A percentile compares a stretch with the other conserved stretches of the same genome.
Evolutionary conservation across 208 protist genomes (phyloP).

Genomic region (Herpetomonas samuelpessoai): DNA sequence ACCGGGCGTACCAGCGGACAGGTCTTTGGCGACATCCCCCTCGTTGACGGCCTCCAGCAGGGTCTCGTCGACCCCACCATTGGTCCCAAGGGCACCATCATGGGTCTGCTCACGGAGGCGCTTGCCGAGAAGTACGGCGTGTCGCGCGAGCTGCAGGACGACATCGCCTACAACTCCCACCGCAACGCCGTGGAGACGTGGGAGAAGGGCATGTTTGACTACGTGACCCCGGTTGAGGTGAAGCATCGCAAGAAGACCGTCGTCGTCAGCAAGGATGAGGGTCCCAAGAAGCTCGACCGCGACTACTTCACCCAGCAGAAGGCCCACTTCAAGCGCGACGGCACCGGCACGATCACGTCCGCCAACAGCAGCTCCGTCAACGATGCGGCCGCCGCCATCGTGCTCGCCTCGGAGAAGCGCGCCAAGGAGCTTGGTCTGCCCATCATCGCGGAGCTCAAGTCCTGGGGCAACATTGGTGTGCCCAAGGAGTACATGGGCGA

Average conservation of each 20-base stretch:
- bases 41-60: conserved; percentile 54
- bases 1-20: conserved; percentile 36
- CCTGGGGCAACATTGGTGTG: conserved; percentile 87
- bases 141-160: conserved; percentile 89
- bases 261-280: conserved; percentile 79
- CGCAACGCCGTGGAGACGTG: conserved; percentile 63
- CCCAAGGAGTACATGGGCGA: conserved; percentile 92
- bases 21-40: conserved; percentile 52
- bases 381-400: conserved; percentile 88
- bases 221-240: conserved; percentile 90
- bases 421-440: conserved; percentile 81
- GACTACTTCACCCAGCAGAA: conserved; percentile 87
- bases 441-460: conserved; percentile 80
- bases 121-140: conserved; percentile 86
- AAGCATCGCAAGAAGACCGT: conserved; percentile 35
- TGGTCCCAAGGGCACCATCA: conserved; percentile 44
- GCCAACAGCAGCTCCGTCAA: conserved; percentile 90
- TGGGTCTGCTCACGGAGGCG: conserved; percentile 73
- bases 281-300: conserved; percentile 75
- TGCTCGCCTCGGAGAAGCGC: conserved; percentile 69
- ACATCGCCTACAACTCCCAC: conserved; percentile 91
- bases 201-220: conserved; percentile 83
- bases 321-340: conserved; percentile 84
- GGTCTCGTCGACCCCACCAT: conserved; percentile 41
- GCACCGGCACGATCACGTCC: conserved; percentile 90